phyloP scores from a whole-genome alignment of 176 grass and related monocot species.

The Sorghum bicolor region DNA sequence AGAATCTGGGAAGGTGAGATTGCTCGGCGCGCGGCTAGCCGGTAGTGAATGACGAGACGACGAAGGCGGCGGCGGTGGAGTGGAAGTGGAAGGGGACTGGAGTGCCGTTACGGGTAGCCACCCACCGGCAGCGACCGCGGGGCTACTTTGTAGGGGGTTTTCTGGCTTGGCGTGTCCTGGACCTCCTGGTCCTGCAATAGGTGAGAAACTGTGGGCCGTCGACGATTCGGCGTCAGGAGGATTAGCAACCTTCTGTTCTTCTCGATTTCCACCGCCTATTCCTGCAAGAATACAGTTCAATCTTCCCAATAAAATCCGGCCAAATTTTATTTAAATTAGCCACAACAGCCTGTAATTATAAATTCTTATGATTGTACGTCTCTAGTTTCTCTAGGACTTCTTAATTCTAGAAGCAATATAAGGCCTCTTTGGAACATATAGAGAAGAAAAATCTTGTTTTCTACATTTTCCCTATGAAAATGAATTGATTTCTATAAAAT shows the following conservation, averaged over 20 bases:
- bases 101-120: constrained; percentile 47
- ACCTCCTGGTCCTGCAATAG: constrained; percentile 7
- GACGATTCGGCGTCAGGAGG: not conserved
- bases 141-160: constrained; percentile 26
- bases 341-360: not conserved
- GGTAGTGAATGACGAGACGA: not conserved
- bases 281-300: not conserved
- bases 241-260: not conserved
- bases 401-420: not conserved
- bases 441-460: too few relatives aligned
- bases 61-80: not conserved
- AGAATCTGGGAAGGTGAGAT: not conserved
- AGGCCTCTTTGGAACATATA: too few relatives aligned
- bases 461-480: too few relatives aligned
- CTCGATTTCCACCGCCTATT: not conserved
- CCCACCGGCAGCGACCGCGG: constrained; percentile 46
- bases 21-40: not conserved
- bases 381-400: too few relatives aligned
- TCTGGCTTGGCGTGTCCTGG: not conserved
- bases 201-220: not conserved
- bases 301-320: not conserved
- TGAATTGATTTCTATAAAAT: too few relatives aligned
- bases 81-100: not conserved
- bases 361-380: not conserved
- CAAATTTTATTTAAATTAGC: not conserved